Conservation (phyloP, 805 yeast genomes). For the Saturnispora saitoi region DNA sequence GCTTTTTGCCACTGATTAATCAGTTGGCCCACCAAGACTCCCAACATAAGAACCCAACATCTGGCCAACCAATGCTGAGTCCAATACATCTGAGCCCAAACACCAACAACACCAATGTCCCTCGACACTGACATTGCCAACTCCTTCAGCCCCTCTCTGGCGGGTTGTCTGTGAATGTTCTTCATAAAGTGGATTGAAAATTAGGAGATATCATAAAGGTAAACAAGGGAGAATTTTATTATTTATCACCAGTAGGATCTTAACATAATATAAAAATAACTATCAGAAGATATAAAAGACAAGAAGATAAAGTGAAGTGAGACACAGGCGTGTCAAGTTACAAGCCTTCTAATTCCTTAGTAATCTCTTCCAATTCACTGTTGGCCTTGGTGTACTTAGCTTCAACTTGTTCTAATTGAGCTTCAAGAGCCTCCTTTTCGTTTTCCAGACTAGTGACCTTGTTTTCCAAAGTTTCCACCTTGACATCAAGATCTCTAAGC, state of each 20-base stretch:
- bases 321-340: no score
- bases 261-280: not conserved
- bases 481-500: conserved; percentile 90
- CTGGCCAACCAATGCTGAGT: conserved; percentile 2
- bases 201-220: not conserved
- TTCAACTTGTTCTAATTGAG: conserved; percentile 80
- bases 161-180: not conserved
- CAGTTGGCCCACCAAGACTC: conserved; percentile 4
- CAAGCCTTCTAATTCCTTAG: conserved; percentile 84
- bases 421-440: conserved; percentile 87
- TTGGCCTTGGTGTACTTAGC: conserved; percentile 76
- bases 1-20: conserved; percentile 5
- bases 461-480: conserved; percentile 93
- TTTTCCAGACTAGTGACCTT: conserved; percentile 85
- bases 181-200: not conserved
- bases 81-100: conserved; percentile 5
- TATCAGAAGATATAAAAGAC: not conserved
- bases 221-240: no score
- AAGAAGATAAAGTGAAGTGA: not conserved
- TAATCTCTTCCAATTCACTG: conserved; percentile 93
- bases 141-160: not conserved
- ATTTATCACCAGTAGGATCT: no score
- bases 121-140: not conserved
- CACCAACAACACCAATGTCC: conserved; percentile 5
- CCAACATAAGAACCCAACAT: conserved; percentile 6